Percentiles rank a stretch among this genome's conserved stretches.
phyloP scores from a whole-genome alignment of 1,284 basidiomycete genomes.

The Boletus sp. region DNA sequence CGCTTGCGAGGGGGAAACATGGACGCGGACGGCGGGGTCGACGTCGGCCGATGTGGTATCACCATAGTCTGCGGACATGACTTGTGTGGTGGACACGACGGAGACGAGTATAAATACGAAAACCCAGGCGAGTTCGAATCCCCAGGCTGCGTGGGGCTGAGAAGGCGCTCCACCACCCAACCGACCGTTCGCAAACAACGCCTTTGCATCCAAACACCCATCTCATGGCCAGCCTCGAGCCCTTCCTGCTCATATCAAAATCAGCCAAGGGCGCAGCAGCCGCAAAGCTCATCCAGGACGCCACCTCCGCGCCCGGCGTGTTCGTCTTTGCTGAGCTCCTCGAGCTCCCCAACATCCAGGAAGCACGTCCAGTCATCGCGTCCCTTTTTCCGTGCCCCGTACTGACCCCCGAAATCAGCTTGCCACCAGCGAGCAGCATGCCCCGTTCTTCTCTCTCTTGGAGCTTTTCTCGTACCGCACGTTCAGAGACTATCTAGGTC shows the following conservation, averaged over 20 bases:
- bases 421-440: constrained; percentile 56
- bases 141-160: background rate
- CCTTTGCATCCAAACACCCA: constrained; percentile 18
- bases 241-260: constrained; percentile 86
- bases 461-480: constrained; percentile 89
- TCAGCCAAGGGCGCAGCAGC: constrained; percentile 88
- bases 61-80: constrained; percentile 27
- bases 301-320: constrained; percentile 81
- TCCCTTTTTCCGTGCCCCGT: background rate
- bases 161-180: background rate
- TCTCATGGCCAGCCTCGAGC: constrained; percentile 59
- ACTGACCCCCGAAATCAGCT: constrained; percentile 45
- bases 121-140: no score
- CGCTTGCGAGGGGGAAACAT: constrained; percentile 75
- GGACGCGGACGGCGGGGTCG: constrained; percentile 57
- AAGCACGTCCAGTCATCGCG: constrained; percentile 46
- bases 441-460: constrained; percentile 60
- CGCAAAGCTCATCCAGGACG: constrained; percentile 83
- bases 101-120: background rate
- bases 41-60: constrained; percentile 16
- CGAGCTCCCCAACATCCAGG: constrained; percentile 75
- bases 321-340: constrained; percentile 90
- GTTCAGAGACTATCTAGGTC: constrained; percentile 72
- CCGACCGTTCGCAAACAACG: no score
- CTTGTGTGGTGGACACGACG: background rate